Conservation (phyloP, 2,329 filamentous ascomycete genomes). For the Penicillium sp. region DNA sequence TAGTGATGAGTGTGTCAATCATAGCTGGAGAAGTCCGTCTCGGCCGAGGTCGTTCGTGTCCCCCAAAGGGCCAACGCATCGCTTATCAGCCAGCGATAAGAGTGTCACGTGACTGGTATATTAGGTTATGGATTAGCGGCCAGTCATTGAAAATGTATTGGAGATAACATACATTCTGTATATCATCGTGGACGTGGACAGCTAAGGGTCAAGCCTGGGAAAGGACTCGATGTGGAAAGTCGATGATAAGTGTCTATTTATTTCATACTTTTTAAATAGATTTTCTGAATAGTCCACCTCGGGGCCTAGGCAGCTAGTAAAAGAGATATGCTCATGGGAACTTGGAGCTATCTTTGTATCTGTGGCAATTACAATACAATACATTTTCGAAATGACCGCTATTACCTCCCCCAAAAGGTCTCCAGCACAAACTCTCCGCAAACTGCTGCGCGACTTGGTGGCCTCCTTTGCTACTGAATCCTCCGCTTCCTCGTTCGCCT, state of each 20-base stretch:
- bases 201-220: too few species aligned
- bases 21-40: constrained; percentile 22
- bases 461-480: not conserved
- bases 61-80: not conserved
- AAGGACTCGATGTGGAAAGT: too few species aligned
- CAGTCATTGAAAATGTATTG: too few species aligned
- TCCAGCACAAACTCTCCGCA: not conserved
- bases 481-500: not conserved
- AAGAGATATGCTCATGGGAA: too few species aligned
- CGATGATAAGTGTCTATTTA: too few species aligned
- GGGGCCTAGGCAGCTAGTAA: too few species aligned
- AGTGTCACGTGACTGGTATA: constrained; percentile 5
- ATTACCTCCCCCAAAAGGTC: not conserved
- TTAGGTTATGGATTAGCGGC: not conserved
- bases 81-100: constrained; percentile 4
- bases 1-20: constrained; percentile 37
- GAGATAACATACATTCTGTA: too few species aligned
- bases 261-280: too few species aligned
- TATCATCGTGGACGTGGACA: too few species aligned
- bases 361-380: not conserved
- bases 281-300: too few species aligned
- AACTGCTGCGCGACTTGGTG: not conserved
- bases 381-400: not conserved
- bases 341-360: not conserved
- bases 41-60: not conserved